These are phyloP conservation scores for Trametes coccinea DNA, from an alignment of 768 basidiomycete genomes.

Conservation along the genomic window DNA sequence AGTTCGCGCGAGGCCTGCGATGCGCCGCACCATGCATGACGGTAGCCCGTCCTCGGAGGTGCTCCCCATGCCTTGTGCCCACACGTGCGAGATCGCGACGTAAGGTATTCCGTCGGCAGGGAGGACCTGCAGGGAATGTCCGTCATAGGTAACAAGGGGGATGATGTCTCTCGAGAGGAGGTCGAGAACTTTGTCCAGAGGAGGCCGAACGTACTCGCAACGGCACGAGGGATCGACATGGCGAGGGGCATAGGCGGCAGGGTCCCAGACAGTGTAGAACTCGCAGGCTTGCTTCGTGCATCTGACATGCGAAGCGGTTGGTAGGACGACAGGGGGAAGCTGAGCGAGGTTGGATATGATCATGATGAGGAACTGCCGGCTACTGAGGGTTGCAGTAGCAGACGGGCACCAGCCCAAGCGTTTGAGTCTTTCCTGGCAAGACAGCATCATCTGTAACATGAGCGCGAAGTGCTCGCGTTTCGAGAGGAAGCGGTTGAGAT, in stretches of 20 bases:
- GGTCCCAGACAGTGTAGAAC: constrained; percentile 8
- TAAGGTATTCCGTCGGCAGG: background rate
- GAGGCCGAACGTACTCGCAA: constrained; percentile 7
- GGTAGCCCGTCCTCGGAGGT: constrained; percentile 17
- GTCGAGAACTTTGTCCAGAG: background rate
- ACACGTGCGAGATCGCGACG: constrained; percentile 9
- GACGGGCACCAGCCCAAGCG: constrained; percentile 7
- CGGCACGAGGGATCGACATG: constrained; percentile 7
- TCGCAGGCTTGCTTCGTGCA: constrained; percentile 4
- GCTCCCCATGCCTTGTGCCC: constrained; percentile 15
- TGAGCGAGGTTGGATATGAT: background rate
- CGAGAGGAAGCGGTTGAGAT: background rate
- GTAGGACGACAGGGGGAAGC: background rate
- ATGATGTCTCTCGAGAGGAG: background rate
- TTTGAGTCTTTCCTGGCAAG: background rate
- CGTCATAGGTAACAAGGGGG: constrained; percentile 3
- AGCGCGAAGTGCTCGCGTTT: background rate
- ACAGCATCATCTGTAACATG: background rate
- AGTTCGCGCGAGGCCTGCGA: background rate
- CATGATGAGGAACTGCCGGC: background rate
- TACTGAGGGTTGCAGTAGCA: background rate
- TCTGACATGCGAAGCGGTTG: background rate
- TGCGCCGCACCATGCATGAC: constrained; percentile 8
- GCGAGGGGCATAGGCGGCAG: background rate
- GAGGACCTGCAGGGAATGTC: background rate